Percentiles rank a stretch among this genome's conserved stretches.
These are phyloP conservation scores for Aquilaria sinensis DNA, from an alignment of 345 rosid genomes.

Conservation along the genomic window DNA sequence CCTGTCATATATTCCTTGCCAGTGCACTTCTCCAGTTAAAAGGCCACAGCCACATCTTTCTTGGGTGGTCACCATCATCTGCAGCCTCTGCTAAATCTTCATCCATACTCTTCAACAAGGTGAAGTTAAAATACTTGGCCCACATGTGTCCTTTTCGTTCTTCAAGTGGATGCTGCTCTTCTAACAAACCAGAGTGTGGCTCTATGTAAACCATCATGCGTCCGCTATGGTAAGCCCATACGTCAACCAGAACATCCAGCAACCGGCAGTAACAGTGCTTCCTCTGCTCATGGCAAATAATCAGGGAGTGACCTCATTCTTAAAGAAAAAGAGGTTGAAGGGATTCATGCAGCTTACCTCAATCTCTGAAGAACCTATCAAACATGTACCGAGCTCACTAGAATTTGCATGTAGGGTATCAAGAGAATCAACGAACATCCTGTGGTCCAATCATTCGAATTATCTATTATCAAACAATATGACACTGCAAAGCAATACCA, in stretches of 20 bases:
- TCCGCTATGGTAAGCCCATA: slow-evolving; percentile 95
- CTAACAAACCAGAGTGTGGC: slow-evolving; percentile 54
- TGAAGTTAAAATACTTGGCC: slow-evolving; percentile 71
- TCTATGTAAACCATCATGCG: slow-evolving; percentile 85
- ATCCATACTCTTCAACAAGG: slow-evolving; percentile 84
- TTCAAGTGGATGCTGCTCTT: slow-evolving; percentile 72
- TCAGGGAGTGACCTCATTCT: neutral
- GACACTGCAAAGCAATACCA: neutral
- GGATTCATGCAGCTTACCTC: slow-evolving; percentile 46
- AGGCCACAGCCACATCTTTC: slow-evolving; percentile 89
- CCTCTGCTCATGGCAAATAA: slow-evolving; percentile 39
- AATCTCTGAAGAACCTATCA: slow-evolving; percentile 52
- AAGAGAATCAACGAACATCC: slow-evolving; percentile 93
- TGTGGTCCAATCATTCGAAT: slow-evolving; percentile 18
- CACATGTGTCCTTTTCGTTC: slow-evolving; percentile 65
- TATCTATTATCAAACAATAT: neutral
- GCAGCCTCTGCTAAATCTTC: slow-evolving; percentile 99
- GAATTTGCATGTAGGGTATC: slow-evolving; percentile 61
- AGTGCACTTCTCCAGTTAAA: slow-evolving; percentile 86
- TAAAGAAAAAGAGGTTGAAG: neutral
- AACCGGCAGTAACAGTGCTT: slow-evolving; percentile 89
- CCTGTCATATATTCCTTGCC: slow-evolving; percentile 94
- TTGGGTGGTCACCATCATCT: slow-evolving; percentile 75
- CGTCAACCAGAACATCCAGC: slow-evolving; percentile 75
- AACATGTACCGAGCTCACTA: slow-evolving; percentile 31